These are phyloP conservation scores for Onygenales sp. DNA, from an alignment of 2,329 filamentous ascomycete species.

Conservation along the genomic window DNA sequence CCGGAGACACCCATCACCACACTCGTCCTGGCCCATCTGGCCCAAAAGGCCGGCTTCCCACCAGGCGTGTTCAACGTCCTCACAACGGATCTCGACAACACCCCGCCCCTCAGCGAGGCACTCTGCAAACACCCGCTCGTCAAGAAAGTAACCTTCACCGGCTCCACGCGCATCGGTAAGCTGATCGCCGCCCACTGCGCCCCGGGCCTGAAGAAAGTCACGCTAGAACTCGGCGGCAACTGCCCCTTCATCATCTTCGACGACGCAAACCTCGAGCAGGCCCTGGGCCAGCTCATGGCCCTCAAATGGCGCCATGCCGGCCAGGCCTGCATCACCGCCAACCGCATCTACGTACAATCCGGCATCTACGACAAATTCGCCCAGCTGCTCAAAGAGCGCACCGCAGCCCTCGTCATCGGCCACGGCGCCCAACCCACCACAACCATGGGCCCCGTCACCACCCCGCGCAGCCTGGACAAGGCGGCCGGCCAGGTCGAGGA, in stretches of 20 bases:
- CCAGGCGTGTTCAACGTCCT: conserved; percentile 26
- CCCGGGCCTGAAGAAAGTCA: conserved; percentile 32
- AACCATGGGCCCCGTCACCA: conserved; percentile 53
- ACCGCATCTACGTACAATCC: conserved; percentile 27
- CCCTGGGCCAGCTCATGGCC: conserved; percentile 20
- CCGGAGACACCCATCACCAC: conserved; percentile 27
- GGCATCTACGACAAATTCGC: conserved; percentile 42
- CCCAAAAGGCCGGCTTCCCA: conserved; percentile 25
- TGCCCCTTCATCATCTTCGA: conserved; percentile 32
- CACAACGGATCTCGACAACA: conserved; percentile 24
- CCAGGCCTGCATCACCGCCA: conserved; percentile 29
- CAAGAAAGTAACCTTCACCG: conserved; percentile 26
- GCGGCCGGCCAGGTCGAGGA: conserved; percentile 52
- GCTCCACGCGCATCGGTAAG: conserved; percentile 25
- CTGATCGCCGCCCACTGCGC: conserved; percentile 25
- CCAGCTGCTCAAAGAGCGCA: conserved; percentile 44
- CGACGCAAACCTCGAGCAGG: conserved; percentile 30
- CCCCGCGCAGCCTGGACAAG: conserved; percentile 47
- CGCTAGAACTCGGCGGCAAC: conserved; percentile 38
- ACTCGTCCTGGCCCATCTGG: conserved; percentile 23
- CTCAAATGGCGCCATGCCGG: conserved; percentile 26
- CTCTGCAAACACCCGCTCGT: conserved; percentile 22
- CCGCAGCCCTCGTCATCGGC: conserved; percentile 46
- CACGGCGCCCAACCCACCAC: conserved; percentile 46
- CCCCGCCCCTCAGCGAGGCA: conserved; percentile 21